These are phyloP conservation scores for Lecanosticta acicola DNA, from an alignment of 2,329 filamentous ascomycete genomes.

Conservation along the genomic window DNA sequence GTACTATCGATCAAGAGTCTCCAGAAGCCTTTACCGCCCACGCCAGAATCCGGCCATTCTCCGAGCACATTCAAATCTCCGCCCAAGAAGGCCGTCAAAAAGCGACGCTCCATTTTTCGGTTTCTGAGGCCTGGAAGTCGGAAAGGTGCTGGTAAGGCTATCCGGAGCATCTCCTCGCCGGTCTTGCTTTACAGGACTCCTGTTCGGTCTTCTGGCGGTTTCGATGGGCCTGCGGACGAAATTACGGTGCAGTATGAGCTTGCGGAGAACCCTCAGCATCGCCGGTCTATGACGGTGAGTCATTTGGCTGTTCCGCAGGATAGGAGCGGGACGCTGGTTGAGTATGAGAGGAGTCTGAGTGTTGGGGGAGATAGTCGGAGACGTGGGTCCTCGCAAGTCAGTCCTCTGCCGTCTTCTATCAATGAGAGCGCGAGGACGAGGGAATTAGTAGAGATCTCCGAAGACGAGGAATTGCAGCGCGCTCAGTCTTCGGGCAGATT, in stretches of 20 bases:
- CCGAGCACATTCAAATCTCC: constrained; percentile 10
- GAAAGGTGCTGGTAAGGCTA: constrained; percentile 20
- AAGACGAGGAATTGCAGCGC: constrained; percentile 15
- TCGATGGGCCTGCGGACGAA: constrained; percentile 5
- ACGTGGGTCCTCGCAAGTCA: constrained; percentile 1
- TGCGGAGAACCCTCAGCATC: constrained; percentile 6
- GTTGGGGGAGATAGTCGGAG: constrained; percentile 27
- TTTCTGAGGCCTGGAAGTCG: constrained; percentile 25
- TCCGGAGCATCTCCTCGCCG: constrained; percentile 25
- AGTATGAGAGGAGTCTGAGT: constrained; percentile 28
- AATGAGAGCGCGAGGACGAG: constrained; percentile 10
- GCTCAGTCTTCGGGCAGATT: constrained; percentile 5
- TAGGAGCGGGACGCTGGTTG: constrained; percentile 22
- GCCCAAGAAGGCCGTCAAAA: constrained; percentile 21
- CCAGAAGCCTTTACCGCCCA: constrained; percentile 1
- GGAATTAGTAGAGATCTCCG: constrained; percentile 17
- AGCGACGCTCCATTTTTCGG: constrained; percentile 28
- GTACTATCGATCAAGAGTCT: not conserved
- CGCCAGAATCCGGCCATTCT: constrained; percentile 1
- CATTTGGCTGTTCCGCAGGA: constrained; percentile 2
- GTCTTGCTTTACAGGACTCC: constrained; percentile 6
- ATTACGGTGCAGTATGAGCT: constrained; percentile 10
- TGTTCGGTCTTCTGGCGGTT: not conserved
- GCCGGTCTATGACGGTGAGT: constrained; percentile 1
- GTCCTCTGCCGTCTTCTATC: constrained; percentile 16